These are phyloP conservation scores for Rhizophagus sp. DNA, from an alignment of 192 early-diverging fungal species.

Conservation along the genomic window DNA sequence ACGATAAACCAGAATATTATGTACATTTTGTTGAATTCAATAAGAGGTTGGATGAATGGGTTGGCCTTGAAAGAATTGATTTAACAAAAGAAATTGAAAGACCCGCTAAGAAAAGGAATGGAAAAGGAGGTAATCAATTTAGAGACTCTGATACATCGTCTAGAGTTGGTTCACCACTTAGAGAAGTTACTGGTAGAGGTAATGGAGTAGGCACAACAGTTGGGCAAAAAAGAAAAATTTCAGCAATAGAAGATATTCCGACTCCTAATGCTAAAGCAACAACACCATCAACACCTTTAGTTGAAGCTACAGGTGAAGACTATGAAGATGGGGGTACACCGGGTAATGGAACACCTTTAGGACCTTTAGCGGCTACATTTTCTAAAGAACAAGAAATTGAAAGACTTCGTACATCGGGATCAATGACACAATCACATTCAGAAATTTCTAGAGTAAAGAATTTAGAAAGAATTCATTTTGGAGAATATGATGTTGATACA, in stretches of 20 bases:
- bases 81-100: conserved; percentile 67
- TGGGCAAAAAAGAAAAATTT: conserved; percentile 52
- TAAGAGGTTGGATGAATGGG: conserved; percentile 99
- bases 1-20: conserved; percentile 76
- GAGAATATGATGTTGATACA: conserved; percentile 86
- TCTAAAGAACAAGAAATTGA: conserved; percentile 97
- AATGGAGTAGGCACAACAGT: conserved; percentile 40
- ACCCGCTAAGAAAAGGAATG: conserved; percentile 65
- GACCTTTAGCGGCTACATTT: conserved; percentile 48
- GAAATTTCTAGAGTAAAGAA: conserved; percentile 96
- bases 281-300: conserved; percentile 36
- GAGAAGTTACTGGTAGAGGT: conserved; percentile 17
- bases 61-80: conserved; percentile 63
- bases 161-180: conserved; percentile 40
- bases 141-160: conserved; percentile 41
- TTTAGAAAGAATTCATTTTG: conserved; percentile 90
- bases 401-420: conserved; percentile 87
- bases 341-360: not conserved
- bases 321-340: conserved; percentile 5
- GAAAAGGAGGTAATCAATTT: conserved; percentile 37
- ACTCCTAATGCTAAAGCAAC: conserved; percentile 38
- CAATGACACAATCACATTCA: conserved; percentile 95
- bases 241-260: conserved; percentile 42
- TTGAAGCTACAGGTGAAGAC: not conserved
- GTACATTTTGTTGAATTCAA: conserved; percentile 97